Evolutionary conservation across 495 filamentous ascomycete species (phyloP).

Genomic region (Aspergillus saccharolyticus): DNA sequence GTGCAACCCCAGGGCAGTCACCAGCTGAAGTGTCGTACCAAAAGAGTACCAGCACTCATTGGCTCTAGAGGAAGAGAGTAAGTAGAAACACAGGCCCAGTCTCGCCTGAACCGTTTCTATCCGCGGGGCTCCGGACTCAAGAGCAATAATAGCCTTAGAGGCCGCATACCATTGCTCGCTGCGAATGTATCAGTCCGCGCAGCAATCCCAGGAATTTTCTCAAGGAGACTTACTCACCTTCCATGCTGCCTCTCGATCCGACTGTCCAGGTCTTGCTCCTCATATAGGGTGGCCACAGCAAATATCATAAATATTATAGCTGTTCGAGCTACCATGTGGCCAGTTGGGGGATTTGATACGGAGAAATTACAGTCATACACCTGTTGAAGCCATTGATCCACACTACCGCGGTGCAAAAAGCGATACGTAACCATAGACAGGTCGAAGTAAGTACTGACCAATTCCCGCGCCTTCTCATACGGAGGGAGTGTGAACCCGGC

Average conservation of each 20-base stretch:
- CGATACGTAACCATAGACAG: slow-evolving; percentile 47
- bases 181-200: not conserved
- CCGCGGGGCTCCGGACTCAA: slow-evolving; percentile 40
- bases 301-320: slow-evolving; percentile 43
- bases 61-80: slow-evolving; percentile 43
- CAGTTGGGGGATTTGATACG: slow-evolving; percentile 31
- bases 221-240: slow-evolving; percentile 21
- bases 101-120: slow-evolving; percentile 43
- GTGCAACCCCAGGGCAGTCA: slow-evolving; percentile 43
- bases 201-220: too few relatives aligned
- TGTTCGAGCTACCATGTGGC: slow-evolving; percentile 36
- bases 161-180: slow-evolving; percentile 43
- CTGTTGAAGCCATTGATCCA: slow-evolving; percentile 36
- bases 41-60: slow-evolving; percentile 49
- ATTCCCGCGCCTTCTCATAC: slow-evolving; percentile 30
- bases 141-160: slow-evolving; percentile 36
- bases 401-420: slow-evolving; percentile 38
- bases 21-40: slow-evolving; percentile 42
- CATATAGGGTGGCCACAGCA: slow-evolving; percentile 37
- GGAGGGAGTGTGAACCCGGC: slow-evolving; percentile 31
- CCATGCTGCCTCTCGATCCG: slow-evolving; percentile 20
- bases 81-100: slow-evolving; percentile 41
- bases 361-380: slow-evolving; percentile 35
- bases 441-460: slow-evolving; percentile 42
- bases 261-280: slow-evolving; percentile 25